Percentiles rank a stretch among this genome's conserved stretches.
These are phyloP conservation scores for Globisporangium uncinulatum DNA, from an alignment of 352 stramenopile species.

Conservation along the genomic window DNA sequence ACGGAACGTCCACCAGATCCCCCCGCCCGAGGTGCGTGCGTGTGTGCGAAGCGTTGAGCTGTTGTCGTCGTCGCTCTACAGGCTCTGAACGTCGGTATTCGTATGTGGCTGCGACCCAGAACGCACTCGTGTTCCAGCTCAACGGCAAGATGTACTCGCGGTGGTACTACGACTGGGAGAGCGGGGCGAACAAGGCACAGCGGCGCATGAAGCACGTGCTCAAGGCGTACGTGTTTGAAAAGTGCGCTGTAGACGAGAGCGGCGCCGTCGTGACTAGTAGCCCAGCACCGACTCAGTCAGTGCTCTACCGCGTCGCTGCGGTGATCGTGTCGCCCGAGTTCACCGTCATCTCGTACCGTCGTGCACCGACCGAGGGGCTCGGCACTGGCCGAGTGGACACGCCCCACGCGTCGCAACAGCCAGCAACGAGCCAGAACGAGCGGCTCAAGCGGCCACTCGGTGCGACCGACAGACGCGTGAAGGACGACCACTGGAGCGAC, in stretches of 20 bases:
- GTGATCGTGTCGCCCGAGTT: constrained; percentile 55
- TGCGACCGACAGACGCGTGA: background rate
- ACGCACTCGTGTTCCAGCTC: constrained; percentile 27
- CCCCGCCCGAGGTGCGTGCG: constrained; percentile 6
- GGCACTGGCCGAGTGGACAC: background rate
- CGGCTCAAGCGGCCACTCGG: constrained; percentile 3
- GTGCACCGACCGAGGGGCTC: constrained; percentile 29
- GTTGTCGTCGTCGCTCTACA: too few species aligned
- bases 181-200: constrained; percentile 34
- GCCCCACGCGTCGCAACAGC: constrained; percentile 4
- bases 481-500: constrained; percentile 3
- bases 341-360: constrained; percentile 67
- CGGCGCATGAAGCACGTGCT: constrained; percentile 40
- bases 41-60: too few species aligned
- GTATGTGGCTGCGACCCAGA: background rate
- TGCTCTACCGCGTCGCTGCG: constrained; percentile 38
- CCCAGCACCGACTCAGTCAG: constrained; percentile 15
- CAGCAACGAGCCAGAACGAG: background rate
- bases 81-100: background rate
- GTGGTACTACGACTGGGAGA: constrained; percentile 48
- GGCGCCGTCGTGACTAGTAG: constrained; percentile 22
- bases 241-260: constrained; percentile 27
- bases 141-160: constrained; percentile 37
- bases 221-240: constrained; percentile 41
- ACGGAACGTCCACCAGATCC: constrained; percentile 7